Evolutionary conservation across 805 yeast species (phyloP).

Genomic region (Peterozyma toletana): DNA sequence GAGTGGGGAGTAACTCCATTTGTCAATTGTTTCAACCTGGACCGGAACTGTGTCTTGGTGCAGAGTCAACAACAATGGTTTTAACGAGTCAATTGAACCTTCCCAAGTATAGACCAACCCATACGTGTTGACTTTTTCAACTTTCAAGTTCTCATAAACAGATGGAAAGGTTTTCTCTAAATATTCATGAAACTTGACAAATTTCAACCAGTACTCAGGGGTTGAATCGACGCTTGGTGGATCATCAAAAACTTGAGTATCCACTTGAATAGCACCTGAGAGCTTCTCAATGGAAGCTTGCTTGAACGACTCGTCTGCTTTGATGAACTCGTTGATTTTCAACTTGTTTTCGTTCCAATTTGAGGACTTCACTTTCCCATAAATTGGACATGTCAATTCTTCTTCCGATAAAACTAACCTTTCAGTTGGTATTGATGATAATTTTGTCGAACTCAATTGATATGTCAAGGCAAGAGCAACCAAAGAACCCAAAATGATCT

Average conservation of each 20-base stretch:
- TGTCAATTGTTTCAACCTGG: constrained; percentile 40
- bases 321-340: constrained; percentile 2
- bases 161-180: constrained; percentile 48
- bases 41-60: constrained; percentile 84
- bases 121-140: constrained; percentile 51
- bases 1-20: constrained; percentile 68
- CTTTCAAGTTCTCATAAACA: constrained; percentile 36
- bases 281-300: constrained; percentile 33
- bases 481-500: too few relatives aligned
- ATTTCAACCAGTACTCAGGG: constrained; percentile 41
- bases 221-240: constrained; percentile 34
- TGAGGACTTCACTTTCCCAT: constrained; percentile 1
- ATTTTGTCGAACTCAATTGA: too few relatives aligned
- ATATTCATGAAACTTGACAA: constrained; percentile 43
- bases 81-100: constrained; percentile 42
- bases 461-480: too few relatives aligned
- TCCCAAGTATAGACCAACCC: constrained; percentile 59
- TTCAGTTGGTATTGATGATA: too few relatives aligned
- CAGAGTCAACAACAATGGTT: constrained; percentile 66
- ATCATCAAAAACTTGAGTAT: constrained; percentile 54
- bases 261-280: constrained; percentile 50
- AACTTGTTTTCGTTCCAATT: constrained; percentile 3
- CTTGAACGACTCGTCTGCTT: constrained; percentile 23
- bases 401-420: too few relatives aligned
- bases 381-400: constrained; percentile 2